phyloP scores from a whole-genome alignment of 1,284 basidiomycete species.

The Amylostereum areolatum region DNA sequence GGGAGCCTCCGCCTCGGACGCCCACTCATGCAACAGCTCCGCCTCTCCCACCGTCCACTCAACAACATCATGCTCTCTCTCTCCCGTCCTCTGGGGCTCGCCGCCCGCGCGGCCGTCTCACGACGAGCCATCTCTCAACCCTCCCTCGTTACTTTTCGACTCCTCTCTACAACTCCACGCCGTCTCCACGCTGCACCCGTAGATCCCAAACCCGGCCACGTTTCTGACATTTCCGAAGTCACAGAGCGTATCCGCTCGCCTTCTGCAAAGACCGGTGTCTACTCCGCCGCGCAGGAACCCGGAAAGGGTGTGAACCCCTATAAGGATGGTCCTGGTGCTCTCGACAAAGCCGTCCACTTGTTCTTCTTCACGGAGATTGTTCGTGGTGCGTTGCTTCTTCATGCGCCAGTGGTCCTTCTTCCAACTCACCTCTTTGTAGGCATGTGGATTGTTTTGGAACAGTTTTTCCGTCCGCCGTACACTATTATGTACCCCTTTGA shows the following conservation, averaged over 20 bases:
- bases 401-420: slow-evolving; percentile 1
- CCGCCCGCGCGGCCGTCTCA: slow-evolving; percentile 24
- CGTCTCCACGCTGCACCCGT: slow-evolving; percentile 16
- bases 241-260: slow-evolving; percentile 24
- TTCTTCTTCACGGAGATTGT: slow-evolving; percentile 99
- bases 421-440: slow-evolving; percentile 42
- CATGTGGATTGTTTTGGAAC: slow-evolving; percentile 99
- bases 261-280: slow-evolving; percentile 28
- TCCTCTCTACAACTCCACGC: slow-evolving; percentile 29
- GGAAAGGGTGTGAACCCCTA: slow-evolving; percentile 60
- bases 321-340: slow-evolving; percentile 76
- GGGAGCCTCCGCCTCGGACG: too few relatives aligned
- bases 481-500: slow-evolving; percentile 99
- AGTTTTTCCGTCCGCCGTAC: slow-evolving; percentile 96
- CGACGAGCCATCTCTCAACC: slow-evolving; percentile 25
- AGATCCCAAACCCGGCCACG: slow-evolving; percentile 3
- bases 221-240: slow-evolving; percentile 1
- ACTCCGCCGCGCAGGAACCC: slow-evolving; percentile 36
- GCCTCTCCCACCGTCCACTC: slow-evolving; percentile 9
- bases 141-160: slow-evolving; percentile 39
- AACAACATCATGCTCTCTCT: slow-evolving; percentile 15
- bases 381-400: slow-evolving; percentile 59
- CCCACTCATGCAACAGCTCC: background rate
- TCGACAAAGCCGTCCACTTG: slow-evolving; percentile 93
- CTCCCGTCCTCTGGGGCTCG: slow-evolving; percentile 24